Evolutionary conservation across 1,284 basidiomycete genomes (phyloP).

Genomic region (Apiotrichum sp.): DNA sequence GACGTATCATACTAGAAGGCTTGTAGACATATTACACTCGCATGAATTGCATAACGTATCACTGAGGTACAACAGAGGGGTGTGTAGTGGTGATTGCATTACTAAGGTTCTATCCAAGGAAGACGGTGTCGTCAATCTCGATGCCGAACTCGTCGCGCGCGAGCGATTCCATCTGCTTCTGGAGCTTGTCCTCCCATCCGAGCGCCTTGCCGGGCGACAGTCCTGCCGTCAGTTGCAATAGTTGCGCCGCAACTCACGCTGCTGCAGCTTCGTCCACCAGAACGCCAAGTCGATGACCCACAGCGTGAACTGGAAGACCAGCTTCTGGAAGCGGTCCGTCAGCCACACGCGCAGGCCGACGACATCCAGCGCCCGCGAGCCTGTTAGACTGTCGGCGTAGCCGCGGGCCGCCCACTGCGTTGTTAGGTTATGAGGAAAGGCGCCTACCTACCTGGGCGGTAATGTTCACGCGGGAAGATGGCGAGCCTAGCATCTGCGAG

Average conservation of each 20-base stretch:
- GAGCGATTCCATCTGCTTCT: slow-evolving; percentile 46
- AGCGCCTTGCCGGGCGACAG: slow-evolving; percentile 27
- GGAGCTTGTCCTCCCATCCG: slow-evolving; percentile 43
- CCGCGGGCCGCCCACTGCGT: slow-evolving; percentile 48
- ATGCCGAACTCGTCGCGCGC: slow-evolving; percentile 51
- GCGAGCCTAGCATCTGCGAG: slow-evolving; percentile 63
- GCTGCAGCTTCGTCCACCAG: slow-evolving; percentile 36
- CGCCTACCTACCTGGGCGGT: slow-evolving; percentile 53
- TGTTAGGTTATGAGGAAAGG: background rate
- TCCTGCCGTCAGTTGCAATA: background rate
- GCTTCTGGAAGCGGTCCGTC: slow-evolving; percentile 38
- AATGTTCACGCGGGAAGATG: slow-evolving; percentile 79
- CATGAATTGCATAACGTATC: no score
- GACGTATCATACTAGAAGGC: background rate
- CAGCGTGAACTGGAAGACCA: slow-evolving; percentile 47
- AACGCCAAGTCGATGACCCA: slow-evolving; percentile 49
- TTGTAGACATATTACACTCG: slow-evolving; percentile 5
- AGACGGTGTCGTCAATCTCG: slow-evolving; percentile 48
- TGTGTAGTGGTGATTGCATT: no score
- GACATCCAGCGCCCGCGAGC: slow-evolving; percentile 46
- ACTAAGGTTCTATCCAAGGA: slow-evolving; percentile 32
- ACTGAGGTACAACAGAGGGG: background rate
- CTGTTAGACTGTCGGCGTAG: slow-evolving; percentile 52
- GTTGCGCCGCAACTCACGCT: slow-evolving; percentile 31
- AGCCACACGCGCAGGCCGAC: slow-evolving; percentile 44